These are phyloP conservation scores for Candida silvatica DNA, from an alignment of 805 yeast species.

Conservation along the genomic window DNA sequence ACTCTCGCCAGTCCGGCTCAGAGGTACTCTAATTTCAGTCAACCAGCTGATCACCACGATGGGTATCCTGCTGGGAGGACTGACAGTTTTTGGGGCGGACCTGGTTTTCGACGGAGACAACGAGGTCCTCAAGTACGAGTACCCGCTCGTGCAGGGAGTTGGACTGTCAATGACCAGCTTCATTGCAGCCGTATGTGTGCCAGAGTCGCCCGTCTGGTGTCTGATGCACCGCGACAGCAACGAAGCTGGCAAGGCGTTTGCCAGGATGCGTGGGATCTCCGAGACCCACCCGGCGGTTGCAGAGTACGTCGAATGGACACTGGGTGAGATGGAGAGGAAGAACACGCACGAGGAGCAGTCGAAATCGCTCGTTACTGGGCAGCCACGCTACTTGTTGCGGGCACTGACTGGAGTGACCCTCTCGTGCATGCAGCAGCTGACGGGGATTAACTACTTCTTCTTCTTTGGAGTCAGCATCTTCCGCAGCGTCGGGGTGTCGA, in stretches of 20 bases:
- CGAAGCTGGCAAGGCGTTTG: slow-evolving; percentile 13
- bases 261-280: slow-evolving; percentile 12
- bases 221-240: slow-evolving; percentile 7
- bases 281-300: slow-evolving; percentile 14
- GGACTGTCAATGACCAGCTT: slow-evolving; percentile 8
- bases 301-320: not conserved
- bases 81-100: slow-evolving; percentile 14
- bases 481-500: slow-evolving; percentile 37
- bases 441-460: slow-evolving; percentile 62
- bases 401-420: slow-evolving; percentile 22
- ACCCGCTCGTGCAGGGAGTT: slow-evolving; percentile 16
- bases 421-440: slow-evolving; percentile 36
- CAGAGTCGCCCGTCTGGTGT: slow-evolving; percentile 27
- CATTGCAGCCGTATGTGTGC: slow-evolving; percentile 19
- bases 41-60: slow-evolving; percentile 26
- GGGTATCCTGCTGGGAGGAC: slow-evolving; percentile 25
- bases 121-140: slow-evolving; percentile 14
- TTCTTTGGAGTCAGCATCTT: slow-evolving; percentile 59
- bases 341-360: no score
- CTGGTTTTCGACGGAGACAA: not conserved
- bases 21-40: slow-evolving; percentile 25
- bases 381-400: slow-evolving; percentile 22
- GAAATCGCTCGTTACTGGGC: no score
- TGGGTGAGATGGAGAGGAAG: no score
- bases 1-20: slow-evolving; percentile 20